Base-by-base conservation (phyloP, 176 grass and related monocot species). In the Ensete ventricosum region DNA sequence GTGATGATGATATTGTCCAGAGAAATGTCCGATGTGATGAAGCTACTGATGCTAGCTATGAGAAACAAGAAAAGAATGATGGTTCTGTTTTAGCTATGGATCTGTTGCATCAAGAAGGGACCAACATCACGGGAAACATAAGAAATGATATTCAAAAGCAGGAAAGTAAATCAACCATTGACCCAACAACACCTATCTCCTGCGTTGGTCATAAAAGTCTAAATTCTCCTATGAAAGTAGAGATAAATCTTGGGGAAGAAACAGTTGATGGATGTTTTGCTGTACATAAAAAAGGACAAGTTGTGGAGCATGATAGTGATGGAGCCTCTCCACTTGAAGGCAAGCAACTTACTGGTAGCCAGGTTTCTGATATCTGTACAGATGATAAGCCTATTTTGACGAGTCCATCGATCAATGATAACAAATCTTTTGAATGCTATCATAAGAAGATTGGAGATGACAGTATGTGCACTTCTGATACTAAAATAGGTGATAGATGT, bases 361-460 rank as follows among this genome's bases (percentile, higher is more conserved):
- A 49, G 26, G 54, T 60, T 62, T 19, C 19, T 24, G 75, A 80
- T 23, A 62, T 13, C 2, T 29, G n/a, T 27, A 49, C 22, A 9
- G 24, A 20, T 23, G 0, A 2, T 83, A 43, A 74, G 67, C 19
- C 9, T 76, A 81, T 78, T 48, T 55, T 70, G 70, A 54, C 14
- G 14, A 54, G 10, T 25, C 55, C 72, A 54, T 83, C 48, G 3
- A 14, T 60, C 68, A n/a, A 70, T 77, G 87, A 81, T 48, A 62
- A 68, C 70, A 81, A 14, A 67, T 52, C 53, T 53, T 68, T 58
- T 50, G 66, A 29, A 73, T 17, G 27, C 82, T 65, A 55, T 70
- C 69, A 20, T 82, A 72, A 79, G n/a, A 94, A 90, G 83, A 57
- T 58, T 79, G 84, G 83, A 84, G 81, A 82, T 50, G 78, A 74